Conservation (phyloP, 805 yeast genomes). For the Brettanomyces anomalus region DNA sequence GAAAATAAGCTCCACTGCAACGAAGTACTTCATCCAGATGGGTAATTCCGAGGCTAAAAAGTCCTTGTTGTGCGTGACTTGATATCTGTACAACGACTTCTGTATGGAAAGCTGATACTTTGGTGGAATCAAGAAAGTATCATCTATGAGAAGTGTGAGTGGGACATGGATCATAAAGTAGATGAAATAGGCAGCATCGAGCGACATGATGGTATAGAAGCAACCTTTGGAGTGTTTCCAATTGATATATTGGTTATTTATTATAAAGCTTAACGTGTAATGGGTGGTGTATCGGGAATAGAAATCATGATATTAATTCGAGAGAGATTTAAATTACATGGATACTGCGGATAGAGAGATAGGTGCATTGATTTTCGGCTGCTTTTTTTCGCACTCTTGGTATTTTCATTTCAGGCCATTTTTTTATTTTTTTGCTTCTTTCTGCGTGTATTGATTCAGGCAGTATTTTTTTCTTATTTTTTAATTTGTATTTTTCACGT, state of each 20-base stretch:
- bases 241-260: background rate
- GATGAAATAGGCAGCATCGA: slow-evolving; percentile 18
- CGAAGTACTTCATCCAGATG: slow-evolving; percentile 66
- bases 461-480: no score
- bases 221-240: background rate
- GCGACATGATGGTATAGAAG: slow-evolving; percentile 4
- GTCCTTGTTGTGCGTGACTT: slow-evolving; percentile 60
- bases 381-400: no score
- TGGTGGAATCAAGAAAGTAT: slow-evolving; percentile 57
- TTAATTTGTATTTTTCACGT: no score
- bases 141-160: slow-evolving; percentile 67
- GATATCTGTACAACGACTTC: slow-evolving; percentile 42
- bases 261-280: no score
- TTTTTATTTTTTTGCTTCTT: no score
- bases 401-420: no score
- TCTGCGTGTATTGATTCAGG: no score
- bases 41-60: slow-evolving; percentile 44
- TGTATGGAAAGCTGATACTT: slow-evolving; percentile 41
- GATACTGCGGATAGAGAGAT: no score
- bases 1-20: slow-evolving; percentile 58
- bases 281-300: no score
- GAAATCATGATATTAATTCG: no score
- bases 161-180: slow-evolving; percentile 55
- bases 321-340: no score
- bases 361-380: no score